Conservation (phyloP, 768 basidiomycete species). For the Tulasnella sp. region DNA sequence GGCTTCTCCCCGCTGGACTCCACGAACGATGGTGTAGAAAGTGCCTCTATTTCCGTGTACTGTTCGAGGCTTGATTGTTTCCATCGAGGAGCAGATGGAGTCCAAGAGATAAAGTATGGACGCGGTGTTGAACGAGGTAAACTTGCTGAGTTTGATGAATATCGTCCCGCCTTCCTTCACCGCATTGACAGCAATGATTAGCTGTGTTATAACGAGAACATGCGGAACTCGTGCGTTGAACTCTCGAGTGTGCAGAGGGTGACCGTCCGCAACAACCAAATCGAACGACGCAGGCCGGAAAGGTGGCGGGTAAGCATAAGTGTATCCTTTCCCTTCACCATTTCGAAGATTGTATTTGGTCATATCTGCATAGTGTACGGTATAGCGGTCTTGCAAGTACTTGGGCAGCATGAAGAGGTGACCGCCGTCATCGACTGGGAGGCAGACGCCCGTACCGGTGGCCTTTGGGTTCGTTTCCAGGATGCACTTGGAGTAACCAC, state of each 20-base stretch:
- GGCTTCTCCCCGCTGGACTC: background rate
- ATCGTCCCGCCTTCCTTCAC: conserved; percentile 10
- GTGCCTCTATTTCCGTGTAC: conserved; percentile 13
- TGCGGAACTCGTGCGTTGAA: background rate
- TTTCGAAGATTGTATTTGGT: background rate
- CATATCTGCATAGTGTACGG: conserved; percentile 15
- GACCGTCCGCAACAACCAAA: background rate
- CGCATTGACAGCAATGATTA: background rate
- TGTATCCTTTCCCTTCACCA: background rate
- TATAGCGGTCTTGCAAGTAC: background rate
- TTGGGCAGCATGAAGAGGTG: background rate
- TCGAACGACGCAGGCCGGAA: background rate
- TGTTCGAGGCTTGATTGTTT: conserved; percentile 13
- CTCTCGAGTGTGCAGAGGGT: background rate
- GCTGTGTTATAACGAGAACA: background rate
- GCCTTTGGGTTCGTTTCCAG: background rate
- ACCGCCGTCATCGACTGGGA: conserved; percentile 5
- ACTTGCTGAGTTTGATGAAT: background rate
- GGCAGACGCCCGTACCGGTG: background rate
- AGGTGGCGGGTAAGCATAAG: background rate
- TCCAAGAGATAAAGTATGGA: conserved; percentile 4
- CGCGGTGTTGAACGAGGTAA: background rate
- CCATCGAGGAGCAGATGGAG: conserved; percentile 5
- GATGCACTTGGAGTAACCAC: conserved; percentile 5
- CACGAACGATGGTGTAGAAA: conserved; percentile 18